Percentiles rank a stretch among this genome's conserved stretches.
Conservation (phyloP, 2,329 filamentous ascomycete species). For the Elsinoe batatas region DNA sequence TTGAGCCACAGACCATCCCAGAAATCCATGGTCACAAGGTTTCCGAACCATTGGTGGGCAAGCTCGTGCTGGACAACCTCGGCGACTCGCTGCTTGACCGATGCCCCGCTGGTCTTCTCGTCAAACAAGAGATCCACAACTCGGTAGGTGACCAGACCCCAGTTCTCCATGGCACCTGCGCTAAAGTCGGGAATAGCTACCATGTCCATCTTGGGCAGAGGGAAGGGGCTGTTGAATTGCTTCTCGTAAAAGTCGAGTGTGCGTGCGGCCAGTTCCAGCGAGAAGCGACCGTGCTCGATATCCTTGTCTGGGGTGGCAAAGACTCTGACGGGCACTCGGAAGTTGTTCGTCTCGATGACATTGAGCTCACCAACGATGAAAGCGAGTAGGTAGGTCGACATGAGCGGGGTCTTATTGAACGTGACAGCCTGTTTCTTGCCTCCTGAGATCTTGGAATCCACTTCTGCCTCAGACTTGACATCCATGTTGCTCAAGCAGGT, state of each 20-base stretch:
- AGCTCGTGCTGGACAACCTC: slow-evolving; percentile 95
- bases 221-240: slow-evolving; percentile 79
- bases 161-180: slow-evolving; percentile 96
- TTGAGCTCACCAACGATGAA: slow-evolving; percentile 93
- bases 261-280: slow-evolving; percentile 76
- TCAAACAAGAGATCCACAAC: slow-evolving; percentile 85
- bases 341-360: slow-evolving; percentile 82
- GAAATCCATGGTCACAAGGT: slow-evolving; percentile 90
- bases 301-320: slow-evolving; percentile 84
- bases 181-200: slow-evolving; percentile 93
- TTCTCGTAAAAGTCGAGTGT: slow-evolving; percentile 94
- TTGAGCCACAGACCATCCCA: slow-evolving; percentile 75
- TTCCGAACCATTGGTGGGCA: slow-evolving; percentile 96
- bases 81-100: slow-evolving; percentile 83
- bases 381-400: slow-evolving; percentile 93
- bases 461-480: slow-evolving; percentile 66
- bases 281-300: slow-evolving; percentile 85
- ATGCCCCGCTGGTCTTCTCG: slow-evolving; percentile 80
- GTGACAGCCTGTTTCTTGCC: slow-evolving; percentile 72
- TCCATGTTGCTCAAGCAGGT: slow-evolving; percentile 98
- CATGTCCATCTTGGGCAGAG: slow-evolving; percentile 92
- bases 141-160: slow-evolving; percentile 91
- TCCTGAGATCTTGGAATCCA: slow-evolving; percentile 53
- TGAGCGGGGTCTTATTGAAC: slow-evolving; percentile 83
- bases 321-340: slow-evolving; percentile 87